Base-by-base conservation (phyloP, 1,284 basidiomycete species). In the Phenoliferia sp. region DNA sequence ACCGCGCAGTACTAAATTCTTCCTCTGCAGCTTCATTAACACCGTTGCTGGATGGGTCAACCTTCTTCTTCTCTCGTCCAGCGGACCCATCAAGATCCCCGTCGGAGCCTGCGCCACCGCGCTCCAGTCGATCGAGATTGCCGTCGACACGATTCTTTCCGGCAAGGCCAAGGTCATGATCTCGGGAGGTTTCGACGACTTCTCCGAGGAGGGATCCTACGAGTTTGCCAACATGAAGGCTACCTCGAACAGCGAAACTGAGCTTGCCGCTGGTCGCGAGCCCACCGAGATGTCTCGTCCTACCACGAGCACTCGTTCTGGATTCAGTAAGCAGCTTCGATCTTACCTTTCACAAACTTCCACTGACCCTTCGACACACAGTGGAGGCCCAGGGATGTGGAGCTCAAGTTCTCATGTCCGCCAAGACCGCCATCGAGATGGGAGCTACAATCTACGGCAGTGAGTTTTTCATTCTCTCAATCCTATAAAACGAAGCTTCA, bases 111-210 rank as follows among this genome's bases (percentile, higher is more conserved):
- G 95, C 77, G 96, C 96, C 31, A 99, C 95, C 16, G 95, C 94
- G 29, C 84, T 99, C 39, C 96, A 99, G 81, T 99, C 95, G 10
- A 83, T 99, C 60, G 95, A 98, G 80, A 98, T 99, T 73, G 95
- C 94, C n/a, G 90, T 90, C 76, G 96, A 99, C 78, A 92, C 92
- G 0, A 89, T 99, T 71, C 80, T 96, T 54, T 89, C 89, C 5
- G 92, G 94, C 75, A 99, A 99, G 80, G 95, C 95, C 60, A 98
- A 98, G 83, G 88, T 99, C 78, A 99, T 99, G 96, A 88, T 99
- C 71, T 90, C 95, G 55, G 96, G 96, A 81, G 96, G 95, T 67
- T 97, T 94, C 82, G 96, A 99, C 77, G 96, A 99, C 80, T 87
- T 98, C 78, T 90, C 90, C 74, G 96, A 99, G 68, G 76, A 77